Evolutionary conservation across 2,329 filamentous ascomycete genomes (phyloP).

Genomic region (Alternaria atra): DNA sequence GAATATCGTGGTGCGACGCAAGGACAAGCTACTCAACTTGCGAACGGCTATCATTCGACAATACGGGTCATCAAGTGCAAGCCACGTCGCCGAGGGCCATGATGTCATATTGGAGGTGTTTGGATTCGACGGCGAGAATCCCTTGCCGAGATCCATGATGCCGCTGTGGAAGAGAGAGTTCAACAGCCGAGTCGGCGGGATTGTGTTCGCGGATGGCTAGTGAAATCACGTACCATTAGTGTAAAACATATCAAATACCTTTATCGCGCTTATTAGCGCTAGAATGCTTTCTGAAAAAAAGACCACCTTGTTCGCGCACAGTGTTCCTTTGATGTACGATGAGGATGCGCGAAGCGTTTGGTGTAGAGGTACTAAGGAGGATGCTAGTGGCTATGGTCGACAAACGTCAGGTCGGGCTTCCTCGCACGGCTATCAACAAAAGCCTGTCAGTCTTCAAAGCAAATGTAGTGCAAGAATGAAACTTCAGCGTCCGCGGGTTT

Average conservation of each 20-base stretch:
- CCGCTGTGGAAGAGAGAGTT: slow-evolving; percentile 47
- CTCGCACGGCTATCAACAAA: background rate
- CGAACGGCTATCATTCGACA: slow-evolving; percentile 38
- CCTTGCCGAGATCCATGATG: slow-evolving; percentile 37
- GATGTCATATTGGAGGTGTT: slow-evolving; percentile 36
- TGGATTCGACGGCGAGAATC: slow-evolving; percentile 18
- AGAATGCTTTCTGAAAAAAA: accelerated
- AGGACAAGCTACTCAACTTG: slow-evolving; percentile 28
- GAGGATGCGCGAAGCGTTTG: background rate
- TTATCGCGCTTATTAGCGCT: background rate
- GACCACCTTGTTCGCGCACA: background rate
- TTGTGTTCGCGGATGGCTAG: slow-evolving; percentile 20
- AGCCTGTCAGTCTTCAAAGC: background rate
- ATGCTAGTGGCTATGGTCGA: too few relatives aligned
- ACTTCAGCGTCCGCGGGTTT: background rate
- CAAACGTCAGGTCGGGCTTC: background rate
- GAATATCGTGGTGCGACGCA: slow-evolving; percentile 37
- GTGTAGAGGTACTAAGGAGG: background rate
- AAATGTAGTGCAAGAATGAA: background rate
- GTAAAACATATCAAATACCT: background rate
- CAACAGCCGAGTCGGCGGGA: slow-evolving; percentile 30
- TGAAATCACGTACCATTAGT: background rate
- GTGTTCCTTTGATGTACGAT: background rate
- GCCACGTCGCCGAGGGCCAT: slow-evolving; percentile 24
- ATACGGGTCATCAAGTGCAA: slow-evolving; percentile 29